Conservation (phyloP, 768 basidiomycete species). For the Podaxis sp. region DNA sequence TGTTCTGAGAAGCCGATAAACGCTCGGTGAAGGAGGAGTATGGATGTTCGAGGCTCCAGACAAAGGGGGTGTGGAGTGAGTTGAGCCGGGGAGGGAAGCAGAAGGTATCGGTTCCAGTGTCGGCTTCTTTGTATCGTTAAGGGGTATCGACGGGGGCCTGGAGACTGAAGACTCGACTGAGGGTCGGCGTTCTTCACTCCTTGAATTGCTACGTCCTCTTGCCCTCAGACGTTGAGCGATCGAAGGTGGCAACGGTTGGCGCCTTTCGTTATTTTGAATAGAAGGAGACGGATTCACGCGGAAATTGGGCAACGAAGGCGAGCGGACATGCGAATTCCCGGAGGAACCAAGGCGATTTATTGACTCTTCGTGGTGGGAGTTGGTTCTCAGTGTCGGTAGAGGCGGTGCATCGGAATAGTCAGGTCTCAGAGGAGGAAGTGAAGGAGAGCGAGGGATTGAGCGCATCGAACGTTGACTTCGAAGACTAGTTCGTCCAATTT, state of each 20-base stretch:
- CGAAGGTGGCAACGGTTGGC: neutral
- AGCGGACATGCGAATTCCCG: neutral
- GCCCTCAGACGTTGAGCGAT: neutral
- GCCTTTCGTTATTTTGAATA: neutral
- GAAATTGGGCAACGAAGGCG: conserved; percentile 5
- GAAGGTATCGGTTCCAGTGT: neutral
- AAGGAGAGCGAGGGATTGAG: conserved; percentile 3
- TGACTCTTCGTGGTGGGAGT: neutral
- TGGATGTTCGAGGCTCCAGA: neutral
- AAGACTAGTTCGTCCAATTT: neutral
- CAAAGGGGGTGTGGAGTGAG: neutral
- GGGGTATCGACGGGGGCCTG: neutral
- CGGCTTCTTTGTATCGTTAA: neutral
- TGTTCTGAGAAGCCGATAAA: neutral
- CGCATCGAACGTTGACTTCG: neutral
- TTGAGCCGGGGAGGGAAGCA: neutral
- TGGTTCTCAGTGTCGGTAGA: neutral
- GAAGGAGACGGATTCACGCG: neutral
- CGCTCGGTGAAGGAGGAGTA: neutral
- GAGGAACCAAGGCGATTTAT: neutral
- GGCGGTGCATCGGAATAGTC: neutral
- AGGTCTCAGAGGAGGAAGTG: neutral
- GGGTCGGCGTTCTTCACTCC: neutral
- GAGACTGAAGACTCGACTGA: neutral
- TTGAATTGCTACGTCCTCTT: neutral